These are phyloP conservation scores for Auricularia auricula-judae DNA, from an alignment of 768 basidiomycete species.

Conservation along the genomic window DNA sequence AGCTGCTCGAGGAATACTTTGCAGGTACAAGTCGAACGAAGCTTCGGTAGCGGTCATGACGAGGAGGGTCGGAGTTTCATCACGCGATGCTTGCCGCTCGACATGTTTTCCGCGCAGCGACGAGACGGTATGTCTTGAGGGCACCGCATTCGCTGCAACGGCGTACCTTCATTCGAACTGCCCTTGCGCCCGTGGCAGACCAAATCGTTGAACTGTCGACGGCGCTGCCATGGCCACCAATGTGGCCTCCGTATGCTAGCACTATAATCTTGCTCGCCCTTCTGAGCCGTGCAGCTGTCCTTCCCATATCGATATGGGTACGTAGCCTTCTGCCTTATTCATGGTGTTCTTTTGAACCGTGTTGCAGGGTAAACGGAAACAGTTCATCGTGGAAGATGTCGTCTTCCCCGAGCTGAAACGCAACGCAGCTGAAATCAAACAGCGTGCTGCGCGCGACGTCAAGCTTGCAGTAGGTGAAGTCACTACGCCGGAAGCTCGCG, in stretches of 20 bases:
- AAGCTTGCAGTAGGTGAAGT: conserved; percentile 41
- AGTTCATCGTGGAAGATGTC: conserved; percentile 42
- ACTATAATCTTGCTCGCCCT: conserved; percentile 65
- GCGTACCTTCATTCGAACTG: conserved; percentile 4
- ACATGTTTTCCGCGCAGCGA: background rate
- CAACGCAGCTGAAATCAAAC: conserved; percentile 30
- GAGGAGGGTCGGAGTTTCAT: background rate
- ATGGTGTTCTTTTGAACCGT: background rate
- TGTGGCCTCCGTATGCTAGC: conserved; percentile 58
- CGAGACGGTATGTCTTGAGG: background rate
- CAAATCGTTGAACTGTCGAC: conserved; percentile 68
- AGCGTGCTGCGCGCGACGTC: conserved; percentile 36
- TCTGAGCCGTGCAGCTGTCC: conserved; percentile 41
- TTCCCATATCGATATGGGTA: conserved; percentile 74
- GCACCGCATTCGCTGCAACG: background rate
- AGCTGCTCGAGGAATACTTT: too few relatives aligned
- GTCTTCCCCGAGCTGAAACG: conserved; percentile 47
- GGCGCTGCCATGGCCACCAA: conserved; percentile 61
- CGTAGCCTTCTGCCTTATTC: conserved; percentile 11
- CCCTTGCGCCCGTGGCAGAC: conserved; percentile 30
- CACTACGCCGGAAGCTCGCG: background rate
- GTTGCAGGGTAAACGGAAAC: conserved; percentile 45
- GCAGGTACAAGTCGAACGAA: too few relatives aligned
- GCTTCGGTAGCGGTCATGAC: too few relatives aligned
- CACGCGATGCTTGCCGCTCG: background rate